phyloP scores from a whole-genome alignment of 2,329 filamentous ascomycete genomes.

The Aspergillus floridensis region DNA sequence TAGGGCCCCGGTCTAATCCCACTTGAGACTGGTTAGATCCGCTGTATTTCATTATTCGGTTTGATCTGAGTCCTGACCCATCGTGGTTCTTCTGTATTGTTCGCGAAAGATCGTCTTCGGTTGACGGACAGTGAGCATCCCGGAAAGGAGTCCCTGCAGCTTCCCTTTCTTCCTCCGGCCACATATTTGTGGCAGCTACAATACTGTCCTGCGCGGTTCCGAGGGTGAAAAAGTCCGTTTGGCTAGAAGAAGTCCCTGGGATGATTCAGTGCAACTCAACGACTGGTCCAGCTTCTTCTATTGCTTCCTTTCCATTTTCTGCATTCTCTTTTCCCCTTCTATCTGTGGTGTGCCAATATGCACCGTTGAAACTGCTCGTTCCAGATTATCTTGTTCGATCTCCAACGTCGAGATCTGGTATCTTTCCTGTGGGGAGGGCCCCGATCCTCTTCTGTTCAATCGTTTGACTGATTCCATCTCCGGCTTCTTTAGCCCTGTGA shows the following conservation, averaged over 20 bases:
- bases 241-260: conserved; percentile 19
- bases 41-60: conserved; percentile 17
- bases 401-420: conserved; percentile 17
- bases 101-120: conserved; percentile 15
- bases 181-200: conserved; percentile 19
- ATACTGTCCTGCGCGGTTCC: conserved; percentile 21
- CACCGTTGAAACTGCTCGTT: conserved; percentile 23
- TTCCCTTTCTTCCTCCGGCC: conserved; percentile 24
- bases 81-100: conserved; percentile 18
- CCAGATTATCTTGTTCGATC: conserved; percentile 21
- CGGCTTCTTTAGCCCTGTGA: conserved; percentile 7
- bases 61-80: conserved; percentile 14
- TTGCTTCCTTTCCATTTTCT: conserved; percentile 15
- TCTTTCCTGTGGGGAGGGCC: conserved; percentile 12
- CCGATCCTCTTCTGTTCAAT: conserved; percentile 16
- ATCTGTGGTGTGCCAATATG: conserved; percentile 21
- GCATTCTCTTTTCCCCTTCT: conserved; percentile 15
- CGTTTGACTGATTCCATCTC: conserved; percentile 11
- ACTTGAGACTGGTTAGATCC: conserved; percentile 20
- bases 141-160: conserved; percentile 33
- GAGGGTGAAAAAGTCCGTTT: conserved; percentile 24
- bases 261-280: conserved; percentile 22
- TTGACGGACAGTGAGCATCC: conserved; percentile 15
- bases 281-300: conserved; percentile 19
- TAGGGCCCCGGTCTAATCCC: conserved; percentile 19